Base-by-base conservation (phyloP, 345 rosid genomes). In the Gossypium herbaceum region DNA sequence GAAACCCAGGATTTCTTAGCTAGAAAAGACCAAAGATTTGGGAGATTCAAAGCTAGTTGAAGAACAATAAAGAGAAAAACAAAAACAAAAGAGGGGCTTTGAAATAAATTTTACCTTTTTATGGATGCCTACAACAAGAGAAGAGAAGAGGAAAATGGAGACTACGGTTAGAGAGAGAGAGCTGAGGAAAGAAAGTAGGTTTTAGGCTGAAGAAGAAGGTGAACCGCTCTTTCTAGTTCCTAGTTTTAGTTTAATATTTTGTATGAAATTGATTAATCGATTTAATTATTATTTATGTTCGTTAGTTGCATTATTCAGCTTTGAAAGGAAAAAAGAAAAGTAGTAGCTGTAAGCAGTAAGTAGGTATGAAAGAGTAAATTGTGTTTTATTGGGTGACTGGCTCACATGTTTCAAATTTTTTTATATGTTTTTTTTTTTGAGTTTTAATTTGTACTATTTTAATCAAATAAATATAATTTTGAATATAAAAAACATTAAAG, bases 1-100 rank as follows among this genome's bases (percentile, higher is more conserved):
- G 58, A 16, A 68, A 68, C 72, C 58, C 72, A 68, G 58, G 48
- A 68, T 68, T 68, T 20, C 58, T 50, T n/a, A 52, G 61, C 61
- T n/a, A 70, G 54, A 54, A 54, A 17, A 7, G 27, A 9, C 10
- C 54, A 34, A 34, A 70, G 48, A 70, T 52, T 29, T n/a, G 7
- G 41, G 61, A 70, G 61, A 70, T 52, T 27, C 60, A 60, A 76
- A 62, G 12, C 27, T 17, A 65, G 24, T 19, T 4, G 57, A 59
- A 24, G 25, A 45, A 10, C 15, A 48, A 43, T 57, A 3, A 4
- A 54, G 67, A 64, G 61, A 34, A 4, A 44, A 7, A 22, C 0
- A 65, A 45, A 58, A 34, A 34, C 39, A 34, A 2, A 47, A 29
- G 13, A 73, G 11, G 51, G 75, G 43, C 54, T 68, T 59, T 59